Base-by-base conservation (phyloP, 108 stramenopile genomes). In the Skeletonema tropicum region DNA sequence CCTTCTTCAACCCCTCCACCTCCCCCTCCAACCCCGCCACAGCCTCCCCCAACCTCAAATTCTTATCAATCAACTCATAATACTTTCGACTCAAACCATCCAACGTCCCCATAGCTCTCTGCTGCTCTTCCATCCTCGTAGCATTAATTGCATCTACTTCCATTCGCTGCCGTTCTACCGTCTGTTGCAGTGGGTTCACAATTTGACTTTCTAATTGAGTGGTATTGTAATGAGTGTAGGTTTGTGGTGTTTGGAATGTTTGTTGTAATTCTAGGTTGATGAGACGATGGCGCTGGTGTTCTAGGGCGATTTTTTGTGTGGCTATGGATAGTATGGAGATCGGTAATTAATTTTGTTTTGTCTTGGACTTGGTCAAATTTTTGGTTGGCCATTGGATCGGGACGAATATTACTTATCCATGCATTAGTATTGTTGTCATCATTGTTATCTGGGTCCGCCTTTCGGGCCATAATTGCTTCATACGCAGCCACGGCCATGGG, bases 121-220 rank as follows among this genome's bases (percentile, higher is more conserved):
- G 48, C 60, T 87, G 80, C 60, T 92, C 76, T 60, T 88, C 79
- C 80, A 89, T 87, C 17, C 92, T 68, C 42, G 77, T 65, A 21
- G 81, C 87, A 65, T 92, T 90, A 31, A 91, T 82, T 62, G 86
- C 85, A 74, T 91, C 92, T 1, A 91, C 90, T 25, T 68, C 58
- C 46, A 83, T 61, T 2, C 82, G 60, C 33, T 90, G 87, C 21
- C 58, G 26, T 33, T 89, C 69, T 31, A 90, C 49, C 48, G 73
- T 21, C 26, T 64, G 11, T 15, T 48, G 30, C 35, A 57, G 59
- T 19, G 84, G 76, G 42, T 11, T 71, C 17, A 57, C 41, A 63
- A 67, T 72, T 25, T 45, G 39, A 33, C 61, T 59, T 57, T 89
- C 73, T 17, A 88, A 42, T 13, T 60, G 49, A 12, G 75, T 58